Conservation (phyloP, 2,329 filamentous ascomycete species). For the Ophiocordyceps australis region DNA sequence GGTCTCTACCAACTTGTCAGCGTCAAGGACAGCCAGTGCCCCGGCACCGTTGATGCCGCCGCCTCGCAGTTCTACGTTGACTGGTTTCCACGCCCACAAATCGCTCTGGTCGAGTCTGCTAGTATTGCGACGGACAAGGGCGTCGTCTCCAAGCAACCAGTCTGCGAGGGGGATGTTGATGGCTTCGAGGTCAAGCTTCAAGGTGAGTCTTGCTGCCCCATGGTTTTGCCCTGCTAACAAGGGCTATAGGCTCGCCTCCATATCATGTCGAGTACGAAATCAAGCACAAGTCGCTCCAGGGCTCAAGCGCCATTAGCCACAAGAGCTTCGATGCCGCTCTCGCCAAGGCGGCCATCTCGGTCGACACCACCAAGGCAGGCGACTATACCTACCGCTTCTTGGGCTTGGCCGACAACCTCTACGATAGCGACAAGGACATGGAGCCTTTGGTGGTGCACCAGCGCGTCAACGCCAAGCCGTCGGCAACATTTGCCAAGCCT, state of each 20-base stretch:
- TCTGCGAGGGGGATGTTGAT: conserved; percentile 92
- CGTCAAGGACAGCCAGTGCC: conserved; percentile 65
- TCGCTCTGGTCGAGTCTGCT: conserved; percentile 47
- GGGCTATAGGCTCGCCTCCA: conserved; percentile 47
- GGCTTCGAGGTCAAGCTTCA: conserved; percentile 64
- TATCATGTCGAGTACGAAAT: conserved; percentile 73
- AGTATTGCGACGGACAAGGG: conserved; percentile 33
- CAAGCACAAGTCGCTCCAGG: conserved; percentile 49
- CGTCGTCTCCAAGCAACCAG: conserved; percentile 54
- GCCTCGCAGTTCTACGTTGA: conserved; percentile 62
- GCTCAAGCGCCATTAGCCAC: conserved; percentile 43
- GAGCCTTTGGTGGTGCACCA: conserved; percentile 57
- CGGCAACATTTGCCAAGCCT: conserved; percentile 65
- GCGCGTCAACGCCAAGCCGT: conserved; percentile 66
- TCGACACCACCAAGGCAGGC: conserved; percentile 75
- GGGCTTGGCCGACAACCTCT: conserved; percentile 69
- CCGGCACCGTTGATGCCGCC: conserved; percentile 57
- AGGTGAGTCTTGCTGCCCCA: too few relatives aligned
- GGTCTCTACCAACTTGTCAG: conserved; percentile 69
- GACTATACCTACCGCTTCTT: conserved; percentile 74
- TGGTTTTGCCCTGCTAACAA: too few relatives aligned
- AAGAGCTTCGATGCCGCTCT: conserved; percentile 64
- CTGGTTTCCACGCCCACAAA: conserved; percentile 68
- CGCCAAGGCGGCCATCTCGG: conserved; percentile 57
- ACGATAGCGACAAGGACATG: conserved; percentile 54